These are phyloP conservation scores for Cercospora sp. DNA, from an alignment of 2,329 filamentous ascomycete species.

Conservation along the genomic window DNA sequence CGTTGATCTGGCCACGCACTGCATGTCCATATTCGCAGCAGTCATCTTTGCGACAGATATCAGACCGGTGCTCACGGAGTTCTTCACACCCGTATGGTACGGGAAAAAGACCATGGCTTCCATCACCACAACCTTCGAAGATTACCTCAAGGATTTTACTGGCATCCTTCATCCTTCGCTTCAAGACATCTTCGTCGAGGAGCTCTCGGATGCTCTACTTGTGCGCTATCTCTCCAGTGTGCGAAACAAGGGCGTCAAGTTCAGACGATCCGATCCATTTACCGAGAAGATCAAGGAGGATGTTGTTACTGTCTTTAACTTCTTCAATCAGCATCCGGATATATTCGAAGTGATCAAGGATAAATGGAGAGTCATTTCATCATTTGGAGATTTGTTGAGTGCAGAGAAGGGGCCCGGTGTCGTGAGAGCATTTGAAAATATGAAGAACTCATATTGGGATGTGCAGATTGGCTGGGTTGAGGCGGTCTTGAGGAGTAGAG, in stretches of 20 bases:
- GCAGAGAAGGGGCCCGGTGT: constrained; percentile 71
- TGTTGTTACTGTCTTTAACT: constrained; percentile 83
- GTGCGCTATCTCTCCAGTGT: constrained; percentile 80
- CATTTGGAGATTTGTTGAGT: constrained; percentile 74
- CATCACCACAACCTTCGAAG: constrained; percentile 91
- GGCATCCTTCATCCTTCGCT: constrained; percentile 82
- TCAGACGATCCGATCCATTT: constrained; percentile 82
- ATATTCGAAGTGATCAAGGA: constrained; percentile 77
- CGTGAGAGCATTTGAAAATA: constrained; percentile 74
- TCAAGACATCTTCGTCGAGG: constrained; percentile 88
- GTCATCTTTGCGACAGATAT: constrained; percentile 93
- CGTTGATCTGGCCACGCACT: constrained; percentile 91
- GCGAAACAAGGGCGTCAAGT: constrained; percentile 86
- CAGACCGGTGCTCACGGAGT: constrained; percentile 68
- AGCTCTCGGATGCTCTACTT: constrained; percentile 87
- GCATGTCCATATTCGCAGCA: constrained; percentile 80
- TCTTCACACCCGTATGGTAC: constrained; percentile 94
- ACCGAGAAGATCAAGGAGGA: constrained; percentile 93
- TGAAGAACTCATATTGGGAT: constrained; percentile 91
- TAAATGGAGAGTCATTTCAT: constrained; percentile 89
- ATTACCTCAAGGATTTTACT: constrained; percentile 84
- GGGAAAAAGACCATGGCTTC: constrained; percentile 81
- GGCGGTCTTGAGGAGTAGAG: constrained; percentile 77
- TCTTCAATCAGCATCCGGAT: constrained; percentile 70
- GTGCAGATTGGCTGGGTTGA: constrained; percentile 95